These are phyloP conservation scores for Saccharomyces hybrid DNA, from an alignment of 1,139 yeast genomes.

Conservation along the genomic window DNA sequence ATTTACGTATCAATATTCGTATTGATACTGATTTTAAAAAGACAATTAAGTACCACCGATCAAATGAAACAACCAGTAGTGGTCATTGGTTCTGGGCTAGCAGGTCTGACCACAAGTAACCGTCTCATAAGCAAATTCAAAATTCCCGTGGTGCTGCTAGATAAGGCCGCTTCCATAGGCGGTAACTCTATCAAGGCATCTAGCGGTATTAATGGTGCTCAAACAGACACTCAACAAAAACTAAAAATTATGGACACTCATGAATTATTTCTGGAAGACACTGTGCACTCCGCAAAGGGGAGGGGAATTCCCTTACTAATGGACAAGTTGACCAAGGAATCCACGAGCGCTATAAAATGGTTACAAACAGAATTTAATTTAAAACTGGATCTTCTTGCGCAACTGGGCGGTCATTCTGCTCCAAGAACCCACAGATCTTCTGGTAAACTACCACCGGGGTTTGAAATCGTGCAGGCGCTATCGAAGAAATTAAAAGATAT, in stretches of 20 bases:
- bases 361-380: conserved; percentile 53
- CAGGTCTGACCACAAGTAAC: conserved; percentile 70
- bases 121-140: conserved; percentile 44
- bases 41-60: background rate
- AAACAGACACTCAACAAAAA: conserved; percentile 51
- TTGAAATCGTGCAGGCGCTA: conserved; percentile 62
- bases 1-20: conserved; percentile 1
- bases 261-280: conserved; percentile 53
- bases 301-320: conserved; percentile 45
- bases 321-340: conserved; percentile 32
- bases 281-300: conserved; percentile 56
- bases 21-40: conserved; percentile 2
- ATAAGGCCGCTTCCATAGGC: conserved; percentile 57
- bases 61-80: conserved; percentile 36
- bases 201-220: conserved; percentile 73
- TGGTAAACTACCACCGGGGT: conserved; percentile 68
- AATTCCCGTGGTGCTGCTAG: conserved; percentile 53
- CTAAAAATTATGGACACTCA: conserved; percentile 47
- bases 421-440: conserved; percentile 62
- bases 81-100: conserved; percentile 73
- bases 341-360: conserved; percentile 65
- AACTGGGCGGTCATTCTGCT: conserved; percentile 67
- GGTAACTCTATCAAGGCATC: conserved; percentile 81
- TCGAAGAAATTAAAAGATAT: conserved; percentile 46
- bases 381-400: conserved; percentile 54